phyloP scores from a whole-genome alignment of 257 asterid genomes.

The Jacaranda copaia region DNA sequence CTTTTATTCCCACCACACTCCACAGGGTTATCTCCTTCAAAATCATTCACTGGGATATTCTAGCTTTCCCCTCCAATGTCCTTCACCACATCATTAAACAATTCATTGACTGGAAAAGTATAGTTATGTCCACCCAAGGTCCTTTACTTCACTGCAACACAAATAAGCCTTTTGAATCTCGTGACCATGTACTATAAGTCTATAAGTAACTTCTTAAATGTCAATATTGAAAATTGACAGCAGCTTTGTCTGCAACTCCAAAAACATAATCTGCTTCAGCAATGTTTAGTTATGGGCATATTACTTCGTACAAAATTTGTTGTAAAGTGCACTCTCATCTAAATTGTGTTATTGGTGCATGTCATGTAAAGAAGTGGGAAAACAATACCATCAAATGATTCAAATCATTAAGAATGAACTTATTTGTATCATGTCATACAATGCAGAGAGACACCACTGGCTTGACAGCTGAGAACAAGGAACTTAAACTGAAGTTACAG shows the following conservation, averaged over 20 bases:
- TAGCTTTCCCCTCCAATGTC: not conserved
- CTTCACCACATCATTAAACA: not conserved
- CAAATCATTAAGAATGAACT: constrained; percentile 15
- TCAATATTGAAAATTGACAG: not conserved
- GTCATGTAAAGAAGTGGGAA: not conserved
- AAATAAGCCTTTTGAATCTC: not conserved
- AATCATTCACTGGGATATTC: not conserved
- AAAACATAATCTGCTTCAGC: constrained; percentile 2
- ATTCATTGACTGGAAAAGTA: not conserved
- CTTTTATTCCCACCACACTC: not conserved
- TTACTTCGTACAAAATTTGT: not conserved
- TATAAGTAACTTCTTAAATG: not conserved
- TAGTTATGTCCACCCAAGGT: not conserved
- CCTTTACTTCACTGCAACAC: not conserved
- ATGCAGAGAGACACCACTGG: constrained; percentile 85
- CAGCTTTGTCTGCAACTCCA: not conserved
- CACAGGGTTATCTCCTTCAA: not conserved
- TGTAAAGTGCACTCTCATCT: not conserved
- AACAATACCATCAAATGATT: constrained; percentile 1
- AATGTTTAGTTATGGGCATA: not conserved
- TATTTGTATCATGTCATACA: constrained; percentile 3
- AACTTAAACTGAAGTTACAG: constrained; percentile 81
- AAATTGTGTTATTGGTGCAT: not conserved
- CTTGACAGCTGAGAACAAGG: constrained; percentile 85
- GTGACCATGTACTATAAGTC: too few relatives aligned